Evolutionary conservation across 345 rosid species (phyloP), one percentile per base, ranked within the genome.

Genomic region (Dipteronia sinensis): DNA sequence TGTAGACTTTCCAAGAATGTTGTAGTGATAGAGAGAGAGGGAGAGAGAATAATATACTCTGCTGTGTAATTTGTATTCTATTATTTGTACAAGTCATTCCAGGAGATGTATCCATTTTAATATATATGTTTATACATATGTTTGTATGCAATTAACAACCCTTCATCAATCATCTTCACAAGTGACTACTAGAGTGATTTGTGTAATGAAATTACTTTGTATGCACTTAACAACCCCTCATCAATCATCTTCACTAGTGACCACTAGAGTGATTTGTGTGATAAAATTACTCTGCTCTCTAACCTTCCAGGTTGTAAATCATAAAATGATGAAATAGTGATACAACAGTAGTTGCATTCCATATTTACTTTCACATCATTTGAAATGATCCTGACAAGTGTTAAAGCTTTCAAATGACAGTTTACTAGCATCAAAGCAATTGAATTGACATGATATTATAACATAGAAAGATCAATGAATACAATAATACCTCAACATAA

Each of bases 391-490:
- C 38, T 4, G 38, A 31, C 3, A 4, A 10, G 13, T 2, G n/a
- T 16, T 1, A 51, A 53, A 16, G 58, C 4, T 53, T 53, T 16
- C 58, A 4, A 16, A 51, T 3, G 55, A 49, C 46, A 42, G 46
- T 8, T 34, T 42, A 42, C 46, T 42, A 46, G 49, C 49, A 46
- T 46, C 49, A 46, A 46, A 46, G 15, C 49, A 46, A 56, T 17
- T 56, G 27, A 59, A 16, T 59, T 59, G 64, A 3, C 64, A 20
- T 6, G 25, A 16, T 20, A 59, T 58, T 20, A 58, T 56, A 56
- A 56, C 22, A 20, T n/a, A 3, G 27, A 51, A 64, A 74, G 51
- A 64, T 74, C 68, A 46, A 74, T 74, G 68, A 74, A 74, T 74
- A 63, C 77, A 63, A 63, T 74, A 27, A 53, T 63, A 25, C 34